These are phyloP conservation scores for Penicillium freii DNA, from an alignment of 2,329 filamentous ascomycete species.

Conservation along the genomic window DNA sequence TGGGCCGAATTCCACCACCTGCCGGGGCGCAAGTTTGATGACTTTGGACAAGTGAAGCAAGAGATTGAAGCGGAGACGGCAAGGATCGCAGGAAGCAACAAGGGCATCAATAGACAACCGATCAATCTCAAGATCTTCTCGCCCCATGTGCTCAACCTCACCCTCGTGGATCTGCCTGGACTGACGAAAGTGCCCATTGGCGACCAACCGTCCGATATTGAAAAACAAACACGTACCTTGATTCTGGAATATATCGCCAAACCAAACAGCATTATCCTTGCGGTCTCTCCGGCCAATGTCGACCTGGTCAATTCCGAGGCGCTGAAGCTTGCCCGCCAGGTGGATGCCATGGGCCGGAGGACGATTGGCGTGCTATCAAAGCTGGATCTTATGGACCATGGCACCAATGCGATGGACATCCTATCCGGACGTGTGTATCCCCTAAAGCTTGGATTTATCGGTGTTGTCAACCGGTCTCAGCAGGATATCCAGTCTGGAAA, in stretches of 20 bases:
- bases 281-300: conserved; percentile 95
- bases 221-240: conserved; percentile 94
- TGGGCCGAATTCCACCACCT: conserved; percentile 98
- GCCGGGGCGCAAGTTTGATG: conserved; percentile 80
- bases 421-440: conserved; percentile 96
- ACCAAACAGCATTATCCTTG: conserved; percentile 95
- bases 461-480: conserved; percentile 95
- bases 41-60: conserved; percentile 89
- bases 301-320: conserved; percentile 98
- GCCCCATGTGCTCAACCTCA: conserved; percentile 92
- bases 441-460: conserved; percentile 94
- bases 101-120: conserved; percentile 94
- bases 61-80: conserved; percentile 98
- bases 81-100: conserved; percentile 92
- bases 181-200: conserved; percentile 98
- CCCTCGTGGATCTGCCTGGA: conserved; percentile 90
- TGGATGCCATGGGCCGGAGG: conserved; percentile 87
- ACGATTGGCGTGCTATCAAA: conserved; percentile 98
- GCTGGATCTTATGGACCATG: conserved; percentile 97
- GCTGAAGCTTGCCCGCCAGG: conserved; percentile 92
- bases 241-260: conserved; percentile 99
- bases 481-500: conserved; percentile 97
- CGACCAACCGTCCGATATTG: conserved; percentile 94
- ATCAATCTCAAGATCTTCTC: conserved; percentile 99
- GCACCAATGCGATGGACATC: conserved; percentile 95